Conservation (phyloP, 768 basidiomycete genomes). For the Melanogaster broomeanus region DNA sequence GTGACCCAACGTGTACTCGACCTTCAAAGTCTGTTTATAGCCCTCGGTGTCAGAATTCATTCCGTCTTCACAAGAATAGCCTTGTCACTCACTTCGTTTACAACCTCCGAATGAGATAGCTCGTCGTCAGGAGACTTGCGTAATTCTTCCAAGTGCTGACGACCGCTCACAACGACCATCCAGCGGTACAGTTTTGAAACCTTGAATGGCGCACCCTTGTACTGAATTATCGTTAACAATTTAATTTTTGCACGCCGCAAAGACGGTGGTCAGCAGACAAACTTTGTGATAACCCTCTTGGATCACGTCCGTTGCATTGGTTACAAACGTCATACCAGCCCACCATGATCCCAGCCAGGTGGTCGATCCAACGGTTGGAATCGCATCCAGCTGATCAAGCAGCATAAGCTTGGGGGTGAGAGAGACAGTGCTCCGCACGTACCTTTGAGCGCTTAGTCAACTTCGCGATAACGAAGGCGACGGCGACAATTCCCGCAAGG, state of each 20-base stretch:
- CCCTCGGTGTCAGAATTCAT: not conserved
- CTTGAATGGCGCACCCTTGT: slow-evolving; percentile 33
- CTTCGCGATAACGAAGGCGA: not conserved
- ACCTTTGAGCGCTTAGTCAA: slow-evolving; percentile 4
- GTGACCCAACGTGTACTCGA: slow-evolving; percentile 39
- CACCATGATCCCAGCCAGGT: slow-evolving; percentile 29
- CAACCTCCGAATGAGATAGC: slow-evolving; percentile 34
- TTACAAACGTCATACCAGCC: slow-evolving; percentile 15
- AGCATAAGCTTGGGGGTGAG: not conserved
- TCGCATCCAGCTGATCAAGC: slow-evolving; percentile 18
- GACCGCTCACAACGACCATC: slow-evolving; percentile 38
- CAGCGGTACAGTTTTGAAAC: slow-evolving; percentile 33
- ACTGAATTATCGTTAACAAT: slow-evolving; percentile 16
- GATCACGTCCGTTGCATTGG: slow-evolving; percentile 21
- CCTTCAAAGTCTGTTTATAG: slow-evolving; percentile 35
- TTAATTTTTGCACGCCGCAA: not conserved
- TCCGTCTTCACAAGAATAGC: not conserved
- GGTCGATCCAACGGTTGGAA: slow-evolving; percentile 32
- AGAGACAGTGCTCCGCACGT: not conserved
- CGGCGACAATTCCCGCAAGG: not conserved
- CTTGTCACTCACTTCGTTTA: slow-evolving; percentile 32
- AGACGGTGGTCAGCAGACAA: not conserved
- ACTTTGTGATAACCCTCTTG: slow-evolving; percentile 35
- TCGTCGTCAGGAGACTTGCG: slow-evolving; percentile 38
- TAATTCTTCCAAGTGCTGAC: slow-evolving; percentile 39